Evolutionary conservation across 768 basidiomycete species (phyloP), one percentile per base, ranked within the genome.

Genomic region (Psilocybe subaeruginosa): DNA sequence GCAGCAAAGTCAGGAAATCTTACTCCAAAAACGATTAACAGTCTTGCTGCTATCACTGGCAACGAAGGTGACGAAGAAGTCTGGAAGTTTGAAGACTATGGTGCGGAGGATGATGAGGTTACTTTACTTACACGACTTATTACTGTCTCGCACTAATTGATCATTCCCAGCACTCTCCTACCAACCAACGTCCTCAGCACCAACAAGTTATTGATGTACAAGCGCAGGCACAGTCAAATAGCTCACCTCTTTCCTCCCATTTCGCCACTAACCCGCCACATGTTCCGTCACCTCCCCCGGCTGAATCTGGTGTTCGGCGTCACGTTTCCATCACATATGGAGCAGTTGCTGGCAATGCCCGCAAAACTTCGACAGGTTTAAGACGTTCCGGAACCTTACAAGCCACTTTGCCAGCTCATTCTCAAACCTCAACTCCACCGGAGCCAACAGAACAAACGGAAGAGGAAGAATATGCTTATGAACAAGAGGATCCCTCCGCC

Each of bases 41-140:
- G 91, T 72, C 85, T 95, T 56, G 85, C 90, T 37, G 90, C 90
- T 57, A 94, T 95, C 74, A 87, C 90, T 54, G 92, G 91, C 45
- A 89, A 92, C 68, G 92, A 95, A 67, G 91, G 89, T 66, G 92
- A 93, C 62, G 92, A 95, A 71, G 92, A 93, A 64, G 90, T 92
- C 58, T 95, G 93, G 93, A 90, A 92, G 72, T 77, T 81, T 46
- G 85, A 86, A 43, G 83, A 80, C 35, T 80, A 74, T 75, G 84
- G 71, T 76, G 78, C 74, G 11, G 78, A 85, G 60, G 88, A 88
- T 55, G 90, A 91, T 33, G 90, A 91, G 75, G 92, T 91, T 63
- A 65, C 23, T 59, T 62, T 29, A 27, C 9, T 54, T 4, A 52
- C 61, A 52, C 62, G 58, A 56, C 50, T 39, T 29, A 39, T 56